Evolutionary conservation across 2,329 filamentous ascomycete genomes (phyloP), one percentile per base, ranked within the genome.

Genomic region (Trichoderma sp.): DNA sequence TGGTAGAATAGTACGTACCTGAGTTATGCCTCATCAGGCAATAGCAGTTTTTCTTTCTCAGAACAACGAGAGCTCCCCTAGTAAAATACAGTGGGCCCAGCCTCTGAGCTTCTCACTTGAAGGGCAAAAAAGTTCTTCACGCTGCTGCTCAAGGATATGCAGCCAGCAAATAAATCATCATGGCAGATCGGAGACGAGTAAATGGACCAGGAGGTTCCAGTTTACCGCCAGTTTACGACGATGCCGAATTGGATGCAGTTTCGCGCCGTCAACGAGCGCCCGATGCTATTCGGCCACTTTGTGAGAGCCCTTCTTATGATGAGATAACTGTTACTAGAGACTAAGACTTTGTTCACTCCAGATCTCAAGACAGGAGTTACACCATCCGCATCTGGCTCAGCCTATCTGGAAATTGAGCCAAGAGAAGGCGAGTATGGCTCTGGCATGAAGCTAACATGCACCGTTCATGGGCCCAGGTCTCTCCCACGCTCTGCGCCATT

Each of bases 331-430:
- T 9, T 70, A n/a, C 21, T 5, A 14, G 34, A 32, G 12, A 71
- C 72, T 73, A 63, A 71, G 69, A 56, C 26, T 63, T 64, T 75
- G 15, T 62, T 62, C 30, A 62, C 21, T 30, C 11, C 74, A 97
- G 94, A 95, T 80, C 86, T 98, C 58, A 94, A 96, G 81, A 98
- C 95, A 9, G 94, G 94, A 28, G 89, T 98, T 5, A 95, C 96
- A 0, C 95, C 96, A 21, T 97, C 95, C 15, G 96, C 96, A 14
- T 96, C 94, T 63, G 96, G 96, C 15, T 98, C 95, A 21, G 94
- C 96, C 70, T 99, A 95, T 80, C 86, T 95, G 70, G 93, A 92
- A 78, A 83, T 91, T 63, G 88, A 88, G 76, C 83, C 82, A 75
- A 85, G 83, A 70, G 83, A 81, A 79, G 79, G 81, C 39, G 83